Evolutionary conservation across 1,284 basidiomycete genomes (phyloP).

Genomic region (Cutaneotrichosporon dermatis): DNA sequence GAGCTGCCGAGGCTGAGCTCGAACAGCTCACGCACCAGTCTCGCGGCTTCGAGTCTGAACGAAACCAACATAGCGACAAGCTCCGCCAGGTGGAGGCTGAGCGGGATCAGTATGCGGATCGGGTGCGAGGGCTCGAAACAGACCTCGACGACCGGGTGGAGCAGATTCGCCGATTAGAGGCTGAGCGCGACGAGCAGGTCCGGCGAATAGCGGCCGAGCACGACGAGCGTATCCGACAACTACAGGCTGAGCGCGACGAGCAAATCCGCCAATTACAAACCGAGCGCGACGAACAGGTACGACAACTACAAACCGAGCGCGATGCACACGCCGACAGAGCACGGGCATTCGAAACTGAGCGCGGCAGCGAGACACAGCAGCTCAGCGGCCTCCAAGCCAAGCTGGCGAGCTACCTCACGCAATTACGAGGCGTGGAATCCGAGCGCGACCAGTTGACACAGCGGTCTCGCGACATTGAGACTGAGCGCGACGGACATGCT

Average conservation of each 20-base stretch:
- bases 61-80: not conserved
- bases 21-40: not conserved
- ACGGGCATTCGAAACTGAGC: slow-evolving; percentile 5
- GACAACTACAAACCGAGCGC: slow-evolving; percentile 1
- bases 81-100: slow-evolving; percentile 24
- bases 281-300: slow-evolving; percentile 1
- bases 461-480: slow-evolving; percentile 12
- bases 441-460: slow-evolving; percentile 3
- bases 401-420: not conserved
- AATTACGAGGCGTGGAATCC: slow-evolving; percentile 12
- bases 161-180: slow-evolving; percentile 1
- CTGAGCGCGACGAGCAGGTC: slow-evolving; percentile 15
- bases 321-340: slow-evolving; percentile 3
- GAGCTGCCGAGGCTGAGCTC: not conserved
- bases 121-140: slow-evolving; percentile 20
- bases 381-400: not conserved
- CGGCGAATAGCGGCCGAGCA: not conserved
- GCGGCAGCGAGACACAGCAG: not conserved
- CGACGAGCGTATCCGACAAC: not conserved
- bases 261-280: slow-evolving; percentile 7
- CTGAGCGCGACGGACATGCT: slow-evolving; percentile 17
- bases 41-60: not conserved
- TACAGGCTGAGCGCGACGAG: not conserved
- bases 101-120: not conserved
- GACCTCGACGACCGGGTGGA: slow-evolving; percentile 7